A percentile compares a stretch with the other conserved stretches of the same genome.
phyloP scores from a whole-genome alignment of 208 protist species.

The Acanthamoeba triangularis region DNA sequence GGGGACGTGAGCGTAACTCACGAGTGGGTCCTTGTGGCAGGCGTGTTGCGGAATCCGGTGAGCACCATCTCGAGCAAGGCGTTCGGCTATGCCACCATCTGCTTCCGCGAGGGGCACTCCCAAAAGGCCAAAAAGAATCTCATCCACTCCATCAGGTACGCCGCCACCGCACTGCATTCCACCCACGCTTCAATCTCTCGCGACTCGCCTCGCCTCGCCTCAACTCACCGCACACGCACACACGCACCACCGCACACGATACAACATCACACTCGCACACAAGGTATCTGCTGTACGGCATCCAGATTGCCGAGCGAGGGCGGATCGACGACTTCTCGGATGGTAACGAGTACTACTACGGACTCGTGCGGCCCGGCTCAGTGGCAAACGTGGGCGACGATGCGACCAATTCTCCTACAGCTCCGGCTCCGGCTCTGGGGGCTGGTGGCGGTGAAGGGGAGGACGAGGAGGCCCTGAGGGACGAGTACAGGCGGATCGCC shows the following conservation, averaged over 20 bases:
- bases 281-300: not conserved
- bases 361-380: not conserved
- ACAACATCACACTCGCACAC: too few species aligned
- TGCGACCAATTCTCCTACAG: too few species aligned
- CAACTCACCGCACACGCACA: too few species aligned
- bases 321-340: not conserved
- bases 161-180: too few species aligned
- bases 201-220: too few species aligned
- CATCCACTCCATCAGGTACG: conserved; percentile 24
- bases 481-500: not conserved
- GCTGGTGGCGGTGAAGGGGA: not conserved
- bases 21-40: not conserved
- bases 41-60: not conserved
- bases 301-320: conserved; percentile 12
- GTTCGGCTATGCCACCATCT: conserved; percentile 51
- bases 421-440: too few species aligned
- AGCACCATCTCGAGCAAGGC: conserved; percentile 58
- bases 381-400: too few species aligned
- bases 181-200: not conserved
- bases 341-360: not conserved
- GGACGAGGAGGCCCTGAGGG: not conserved
- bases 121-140: conserved; percentile 23
- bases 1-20: too few species aligned
- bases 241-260: too few species aligned
- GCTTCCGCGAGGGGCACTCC: conserved; percentile 7